phyloP scores from a whole-genome alignment of 208 protist genomes.

The Willaertia magna region DNA sequence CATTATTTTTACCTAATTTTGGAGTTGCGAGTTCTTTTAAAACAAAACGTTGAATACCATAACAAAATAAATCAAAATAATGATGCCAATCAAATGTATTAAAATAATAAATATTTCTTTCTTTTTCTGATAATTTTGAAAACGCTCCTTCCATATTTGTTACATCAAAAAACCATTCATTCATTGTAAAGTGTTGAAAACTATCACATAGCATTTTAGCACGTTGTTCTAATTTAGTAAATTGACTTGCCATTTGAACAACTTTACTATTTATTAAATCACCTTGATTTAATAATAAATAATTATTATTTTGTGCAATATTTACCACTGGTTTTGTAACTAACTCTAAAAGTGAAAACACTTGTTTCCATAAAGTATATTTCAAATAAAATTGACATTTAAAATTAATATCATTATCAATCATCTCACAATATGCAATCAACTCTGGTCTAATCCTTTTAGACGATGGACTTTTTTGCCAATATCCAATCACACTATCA shows the following conservation, averaged over 20 bases:
- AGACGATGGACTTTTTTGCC: not conserved
- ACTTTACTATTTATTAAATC: too few relatives aligned
- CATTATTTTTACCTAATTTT: too few relatives aligned
- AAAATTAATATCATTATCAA: not conserved
- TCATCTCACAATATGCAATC: not conserved
- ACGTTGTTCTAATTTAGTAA: not conserved
- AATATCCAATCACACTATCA: not conserved
- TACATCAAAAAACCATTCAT: constrained; percentile 3
- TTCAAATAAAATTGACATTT: not conserved
- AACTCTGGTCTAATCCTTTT: not conserved
- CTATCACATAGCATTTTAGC: not conserved
- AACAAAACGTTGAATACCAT: not conserved
- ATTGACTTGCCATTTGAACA: not conserved
- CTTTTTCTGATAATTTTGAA: not conserved
- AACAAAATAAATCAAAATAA: not conserved
- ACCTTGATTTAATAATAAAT: too few relatives aligned
- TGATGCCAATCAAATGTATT: not conserved
- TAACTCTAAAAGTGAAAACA: not conserved
- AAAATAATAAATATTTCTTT: not conserved
- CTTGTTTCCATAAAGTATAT: not conserved
- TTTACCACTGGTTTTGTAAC: too few relatives aligned
- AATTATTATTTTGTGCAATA: too few relatives aligned
- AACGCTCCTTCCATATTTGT: not conserved
- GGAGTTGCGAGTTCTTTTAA: too few relatives aligned
- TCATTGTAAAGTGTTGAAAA: not conserved